Evolutionary conservation across 768 basidiomycete genomes (phyloP).

Genomic region (Agaricus sinodeliciosus): DNA sequence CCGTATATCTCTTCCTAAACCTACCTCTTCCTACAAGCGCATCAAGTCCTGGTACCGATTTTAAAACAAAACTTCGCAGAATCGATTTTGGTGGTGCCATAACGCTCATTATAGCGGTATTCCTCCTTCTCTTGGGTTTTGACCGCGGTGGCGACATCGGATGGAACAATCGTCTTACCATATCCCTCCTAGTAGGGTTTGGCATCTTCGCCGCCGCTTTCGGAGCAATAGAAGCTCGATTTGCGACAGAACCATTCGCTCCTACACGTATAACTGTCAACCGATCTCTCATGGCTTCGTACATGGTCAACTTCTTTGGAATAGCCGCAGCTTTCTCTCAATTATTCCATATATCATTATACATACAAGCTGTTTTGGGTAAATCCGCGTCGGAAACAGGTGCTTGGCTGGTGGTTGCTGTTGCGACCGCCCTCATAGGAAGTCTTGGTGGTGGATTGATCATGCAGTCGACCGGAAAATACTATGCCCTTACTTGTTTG

Average conservation of each 20-base stretch:
- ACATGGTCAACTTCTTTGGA: constrained; percentile 54
- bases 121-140: constrained; percentile 50
- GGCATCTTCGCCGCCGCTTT: constrained; percentile 31
- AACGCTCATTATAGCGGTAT: constrained; percentile 47
- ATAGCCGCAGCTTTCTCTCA: constrained; percentile 36
- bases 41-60: constrained; percentile 18
- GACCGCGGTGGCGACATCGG: constrained; percentile 47
- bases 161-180: constrained; percentile 35
- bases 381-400: constrained; percentile 44
- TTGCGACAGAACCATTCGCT: constrained; percentile 55
- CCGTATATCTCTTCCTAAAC: constrained; percentile 49
- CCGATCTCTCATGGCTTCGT: constrained; percentile 43
- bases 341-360: constrained; percentile 49
- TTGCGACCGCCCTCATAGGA: constrained; percentile 40
- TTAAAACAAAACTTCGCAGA: constrained; percentile 46
- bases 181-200: constrained; percentile 28
- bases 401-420: constrained; percentile 42
- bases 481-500: constrained; percentile 41
- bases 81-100: constrained; percentile 59
- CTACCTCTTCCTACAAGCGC: constrained; percentile 36
- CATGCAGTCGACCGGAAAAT: constrained; percentile 55
- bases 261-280: constrained; percentile 48
- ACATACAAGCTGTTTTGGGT: constrained; percentile 49
- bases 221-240: constrained; percentile 36
- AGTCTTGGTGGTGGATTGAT: constrained; percentile 45